Evolutionary conservation across 768 basidiomycete genomes (phyloP).

Genomic region (Phylloporus rhodoxanthus): DNA sequence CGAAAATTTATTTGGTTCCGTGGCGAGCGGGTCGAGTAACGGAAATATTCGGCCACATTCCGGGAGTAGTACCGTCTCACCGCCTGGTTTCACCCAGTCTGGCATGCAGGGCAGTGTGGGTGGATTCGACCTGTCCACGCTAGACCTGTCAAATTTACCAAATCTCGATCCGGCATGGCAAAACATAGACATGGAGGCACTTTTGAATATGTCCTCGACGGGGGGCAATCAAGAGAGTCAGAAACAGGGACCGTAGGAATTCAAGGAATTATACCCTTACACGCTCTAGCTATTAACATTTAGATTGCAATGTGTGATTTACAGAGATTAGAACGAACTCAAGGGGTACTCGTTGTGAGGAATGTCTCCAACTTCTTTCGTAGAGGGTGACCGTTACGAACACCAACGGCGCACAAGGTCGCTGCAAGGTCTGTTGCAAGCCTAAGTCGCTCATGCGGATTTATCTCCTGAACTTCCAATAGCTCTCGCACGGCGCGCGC

Average conservation of each 20-base stretch:
- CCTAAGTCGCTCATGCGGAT: constrained; percentile 40
- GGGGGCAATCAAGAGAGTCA: constrained; percentile 22
- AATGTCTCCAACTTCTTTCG: constrained; percentile 65
- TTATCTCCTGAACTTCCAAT: constrained; percentile 47
- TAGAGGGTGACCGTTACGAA: constrained; percentile 60
- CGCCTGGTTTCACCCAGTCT: constrained; percentile 37
- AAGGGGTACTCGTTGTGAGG: constrained; percentile 19
- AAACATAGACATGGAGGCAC: constrained; percentile 51
- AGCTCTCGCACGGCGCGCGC: constrained; percentile 63
- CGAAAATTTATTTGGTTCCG: constrained; percentile 20
- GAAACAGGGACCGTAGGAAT: constrained; percentile 16
- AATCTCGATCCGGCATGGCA: constrained; percentile 37
- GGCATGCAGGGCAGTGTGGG: constrained; percentile 18
- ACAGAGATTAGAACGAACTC: constrained; percentile 1
- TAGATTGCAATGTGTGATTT: constrained; percentile 1
- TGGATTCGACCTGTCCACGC: constrained; percentile 44
- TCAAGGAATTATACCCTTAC: background rate
- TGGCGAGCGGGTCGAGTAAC: constrained; percentile 23
- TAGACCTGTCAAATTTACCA: constrained; percentile 45
- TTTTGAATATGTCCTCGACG: constrained; percentile 40
- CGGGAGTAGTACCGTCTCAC: constrained; percentile 28
- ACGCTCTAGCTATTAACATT: background rate
- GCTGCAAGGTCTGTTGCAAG: constrained; percentile 48
- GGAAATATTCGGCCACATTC: constrained; percentile 11
- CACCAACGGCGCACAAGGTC: constrained; percentile 46